These are phyloP conservation scores for Pascua sp. DNA, from an alignment of 1,284 basidiomycete species.

Conservation along the genomic window DNA sequence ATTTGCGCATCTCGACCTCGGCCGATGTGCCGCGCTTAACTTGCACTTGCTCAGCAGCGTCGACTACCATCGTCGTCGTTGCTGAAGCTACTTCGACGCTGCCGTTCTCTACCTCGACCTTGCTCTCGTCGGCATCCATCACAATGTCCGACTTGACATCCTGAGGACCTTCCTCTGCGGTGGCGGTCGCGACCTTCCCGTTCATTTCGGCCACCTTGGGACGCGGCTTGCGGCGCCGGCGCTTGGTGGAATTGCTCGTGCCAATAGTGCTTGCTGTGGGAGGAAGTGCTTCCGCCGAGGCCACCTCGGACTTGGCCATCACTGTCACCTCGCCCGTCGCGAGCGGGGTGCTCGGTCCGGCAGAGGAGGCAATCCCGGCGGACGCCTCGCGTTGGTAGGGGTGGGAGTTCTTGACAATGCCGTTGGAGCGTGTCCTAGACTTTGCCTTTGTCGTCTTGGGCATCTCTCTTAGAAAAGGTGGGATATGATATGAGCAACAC, in stretches of 20 bases:
- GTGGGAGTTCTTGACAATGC: neutral
- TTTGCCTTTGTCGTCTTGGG: conserved; percentile 4
- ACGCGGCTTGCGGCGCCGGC: neutral
- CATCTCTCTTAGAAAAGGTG: neutral
- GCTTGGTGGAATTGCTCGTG: neutral
- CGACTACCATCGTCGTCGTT: no score
- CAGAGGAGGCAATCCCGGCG: neutral
- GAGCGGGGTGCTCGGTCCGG: neutral
- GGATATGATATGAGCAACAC: neutral
- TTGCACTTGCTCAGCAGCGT: no score
- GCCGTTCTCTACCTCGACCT: no score
- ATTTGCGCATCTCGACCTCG: no score
- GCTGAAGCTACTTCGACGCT: no score
- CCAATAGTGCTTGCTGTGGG: no score
- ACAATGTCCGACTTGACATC: no score
- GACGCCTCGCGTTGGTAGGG: neutral
- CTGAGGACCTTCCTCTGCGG: no score
- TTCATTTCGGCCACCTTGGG: neutral
- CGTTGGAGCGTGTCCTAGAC: neutral
- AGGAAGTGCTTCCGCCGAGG: no score
- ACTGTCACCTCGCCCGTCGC: neutral
- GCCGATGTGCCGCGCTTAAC: no score
- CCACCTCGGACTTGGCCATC: neutral
- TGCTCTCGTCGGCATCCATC: no score
- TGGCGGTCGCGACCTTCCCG: neutral